Evolutionary conservation across 306 rosid genomes (phyloP), one percentile per base, ranked within the genome.

Genomic region (Corylus americana): DNA sequence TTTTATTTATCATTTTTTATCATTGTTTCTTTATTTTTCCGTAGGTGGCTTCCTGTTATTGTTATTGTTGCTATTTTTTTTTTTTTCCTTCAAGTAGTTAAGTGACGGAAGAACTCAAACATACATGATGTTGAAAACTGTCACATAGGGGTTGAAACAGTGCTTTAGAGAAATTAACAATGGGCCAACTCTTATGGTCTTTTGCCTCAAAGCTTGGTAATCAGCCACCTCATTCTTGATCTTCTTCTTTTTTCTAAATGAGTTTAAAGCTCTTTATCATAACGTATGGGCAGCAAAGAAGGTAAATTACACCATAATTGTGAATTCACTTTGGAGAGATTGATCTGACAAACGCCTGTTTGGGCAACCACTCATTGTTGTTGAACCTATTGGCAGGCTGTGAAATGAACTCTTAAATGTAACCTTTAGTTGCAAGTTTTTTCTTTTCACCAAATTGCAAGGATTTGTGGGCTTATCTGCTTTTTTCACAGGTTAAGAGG

Each of bases 401-500:
- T 10, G 10, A 55, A 57, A 71, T 78, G 61, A 18, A 5, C 31
- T 58, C 7, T 71, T 47, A 7, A 9, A 11, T 17, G 20, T 7
- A 45, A 27, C 51, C n/a, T 29, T 53, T 11, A 48, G 14, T 37
- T 51, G 49, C 57, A 20, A 53, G 3, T 11, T 3, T 50, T 63
- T 67, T 70, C 54, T 17, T 0, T 54, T 29, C 47, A 17, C 66
- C 66, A 55, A 8, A 44, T 49, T 63, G 50, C 73, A 61, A 51
- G 79, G 66, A 73, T 78, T 69, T 11, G 25, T 74, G 11, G 10
- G 17, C 50, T 51, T 71, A 70, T 75, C 71, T 83, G 50, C 77
- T 5, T 45, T 84, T 72, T 77, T 17, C 71, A 74, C 59, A 91
- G 98, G 90, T 70, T 95, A 78, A 87, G 98, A 85, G 98, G 98